phyloP scores from a whole-genome alignment of 1,284 basidiomycete genomes.

The Leccinum pachyderme region DNA sequence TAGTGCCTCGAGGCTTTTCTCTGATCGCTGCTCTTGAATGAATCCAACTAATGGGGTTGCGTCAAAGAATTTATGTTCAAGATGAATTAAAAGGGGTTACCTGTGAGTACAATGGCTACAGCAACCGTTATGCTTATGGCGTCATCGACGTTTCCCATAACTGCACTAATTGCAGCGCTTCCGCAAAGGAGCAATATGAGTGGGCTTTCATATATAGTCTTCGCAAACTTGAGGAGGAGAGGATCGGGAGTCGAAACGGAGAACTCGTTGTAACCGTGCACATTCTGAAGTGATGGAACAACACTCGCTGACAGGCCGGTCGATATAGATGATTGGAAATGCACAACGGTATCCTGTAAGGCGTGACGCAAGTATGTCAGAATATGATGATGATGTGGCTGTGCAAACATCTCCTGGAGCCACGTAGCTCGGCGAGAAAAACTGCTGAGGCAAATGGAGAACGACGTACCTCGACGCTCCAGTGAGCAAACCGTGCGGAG shows the following conservation, averaged over 20 bases:
- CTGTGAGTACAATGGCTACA: constrained; percentile 86
- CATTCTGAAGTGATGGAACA: constrained; percentile 64
- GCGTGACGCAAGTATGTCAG: background rate
- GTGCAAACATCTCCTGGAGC: constrained; percentile 7
- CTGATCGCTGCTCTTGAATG: constrained; percentile 92
- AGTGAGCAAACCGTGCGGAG: constrained; percentile 58
- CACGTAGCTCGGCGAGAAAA: constrained; percentile 2
- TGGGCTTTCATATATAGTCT: constrained; percentile 92
- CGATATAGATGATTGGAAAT: constrained; percentile 62
- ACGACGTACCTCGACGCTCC: constrained; percentile 49
- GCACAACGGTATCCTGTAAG: constrained; percentile 60
- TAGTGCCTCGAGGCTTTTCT: constrained; percentile 91
- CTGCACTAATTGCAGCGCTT: constrained; percentile 81
- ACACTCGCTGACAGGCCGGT: constrained; percentile 65
- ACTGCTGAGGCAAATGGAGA: background rate
- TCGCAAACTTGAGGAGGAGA: constrained; percentile 81
- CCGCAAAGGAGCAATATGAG: constrained; percentile 88
- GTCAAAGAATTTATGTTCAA: background rate
- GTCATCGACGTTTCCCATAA: constrained; percentile 94
- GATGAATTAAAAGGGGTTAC: constrained; percentile 24
- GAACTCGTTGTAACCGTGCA: constrained; percentile 92
- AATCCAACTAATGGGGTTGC: constrained; percentile 72
- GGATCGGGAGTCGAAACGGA: constrained; percentile 83
- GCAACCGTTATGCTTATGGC: constrained; percentile 94
- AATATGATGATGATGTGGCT: constrained; percentile 7